Evolutionary conservation across 495 filamentous ascomycete species (phyloP), one percentile per base, ranked within the genome.

Genomic region (Hapsidospora chrysogenum): DNA sequence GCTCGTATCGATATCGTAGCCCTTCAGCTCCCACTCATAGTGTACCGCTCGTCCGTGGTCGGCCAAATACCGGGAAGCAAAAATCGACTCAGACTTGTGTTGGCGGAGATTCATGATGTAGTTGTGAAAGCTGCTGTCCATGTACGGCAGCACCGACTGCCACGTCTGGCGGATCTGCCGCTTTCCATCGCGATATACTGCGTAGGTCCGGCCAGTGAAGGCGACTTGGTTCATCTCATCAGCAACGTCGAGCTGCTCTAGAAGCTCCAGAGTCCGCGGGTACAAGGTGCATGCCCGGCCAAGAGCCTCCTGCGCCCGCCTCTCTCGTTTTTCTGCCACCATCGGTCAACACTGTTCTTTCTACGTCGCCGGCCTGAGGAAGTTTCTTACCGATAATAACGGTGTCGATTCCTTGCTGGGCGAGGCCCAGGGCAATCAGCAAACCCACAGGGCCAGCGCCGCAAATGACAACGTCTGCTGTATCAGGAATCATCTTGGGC

Each of bases 321-420:
- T n/a, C 6, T 33, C 31, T 33, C 13, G 4, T 13, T 19, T 33
- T 18, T 33, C 31, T 15, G 13, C 6, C 3, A 17, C 6, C 31
- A 3, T 17, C 16, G 9, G 23, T 26, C 7, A 7, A 7, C n/a
- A n/a, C n/a, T n/a, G n/a, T n/a, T n/a, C n/a, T n/a, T n/a, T n/a
- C n/a, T n/a, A n/a, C 5, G 29, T 13, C 4, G n/a, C n/a, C 11
- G n/a, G n/a, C 29, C 17, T 4, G n/a, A n/a, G n/a, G n/a, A n/a
- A n/a, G n/a, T 16, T 6, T 9, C 31, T 7, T 18, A 33, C 31
- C 31, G 13, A 33, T 33, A 7, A 33, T 4, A 17, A 33, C 9
- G 19, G 31, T 33, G 17, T 33, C 31, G 31, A 33, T 19, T 6
- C 31, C 9, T 18, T 33, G 31, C 17, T 33, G 31, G 3, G 31